Evolutionary conservation across 2,329 filamentous ascomycete genomes (phyloP).

Genomic region (Rhynchosporium secalis): DNA sequence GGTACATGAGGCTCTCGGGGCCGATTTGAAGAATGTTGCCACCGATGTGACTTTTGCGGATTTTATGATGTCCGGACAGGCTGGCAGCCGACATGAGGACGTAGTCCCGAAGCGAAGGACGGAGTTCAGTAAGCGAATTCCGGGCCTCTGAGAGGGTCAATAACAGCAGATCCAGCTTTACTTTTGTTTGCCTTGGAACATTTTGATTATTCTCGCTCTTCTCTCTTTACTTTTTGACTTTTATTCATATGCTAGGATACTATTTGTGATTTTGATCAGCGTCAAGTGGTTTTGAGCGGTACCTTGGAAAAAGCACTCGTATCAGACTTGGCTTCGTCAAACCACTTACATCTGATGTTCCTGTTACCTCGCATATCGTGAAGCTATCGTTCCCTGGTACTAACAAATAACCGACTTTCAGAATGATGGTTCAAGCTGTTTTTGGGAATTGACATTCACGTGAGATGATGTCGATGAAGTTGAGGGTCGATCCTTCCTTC

Average conservation of each 20-base stretch:
- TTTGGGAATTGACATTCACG: background rate
- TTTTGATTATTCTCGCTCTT: no score
- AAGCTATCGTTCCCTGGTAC: no score
- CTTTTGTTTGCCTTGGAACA: no score
- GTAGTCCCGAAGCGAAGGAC: background rate
- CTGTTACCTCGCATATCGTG: no score
- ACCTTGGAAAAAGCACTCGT: no score
- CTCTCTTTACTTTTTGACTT: no score
- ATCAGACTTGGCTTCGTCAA: no score
- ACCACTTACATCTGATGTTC: no score
- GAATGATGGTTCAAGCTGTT: background rate
- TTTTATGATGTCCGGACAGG: background rate
- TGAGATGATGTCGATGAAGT: background rate
- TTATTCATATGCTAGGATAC: no score
- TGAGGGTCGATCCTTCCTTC: background rate
- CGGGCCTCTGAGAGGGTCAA: background rate
- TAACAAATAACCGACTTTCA: no score
- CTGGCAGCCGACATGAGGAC: background rate
- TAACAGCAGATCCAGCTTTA: background rate
- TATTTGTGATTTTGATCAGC: no score
- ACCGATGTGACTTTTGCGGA: constrained; percentile 4
- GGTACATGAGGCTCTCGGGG: background rate
- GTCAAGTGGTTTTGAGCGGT: no score
- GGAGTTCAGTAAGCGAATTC: constrained; percentile 1
- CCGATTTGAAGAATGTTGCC: constrained; percentile 13